Conservation (phyloP, 1,139 yeast species). For the Saccharomycopsis hybrid region DNA sequence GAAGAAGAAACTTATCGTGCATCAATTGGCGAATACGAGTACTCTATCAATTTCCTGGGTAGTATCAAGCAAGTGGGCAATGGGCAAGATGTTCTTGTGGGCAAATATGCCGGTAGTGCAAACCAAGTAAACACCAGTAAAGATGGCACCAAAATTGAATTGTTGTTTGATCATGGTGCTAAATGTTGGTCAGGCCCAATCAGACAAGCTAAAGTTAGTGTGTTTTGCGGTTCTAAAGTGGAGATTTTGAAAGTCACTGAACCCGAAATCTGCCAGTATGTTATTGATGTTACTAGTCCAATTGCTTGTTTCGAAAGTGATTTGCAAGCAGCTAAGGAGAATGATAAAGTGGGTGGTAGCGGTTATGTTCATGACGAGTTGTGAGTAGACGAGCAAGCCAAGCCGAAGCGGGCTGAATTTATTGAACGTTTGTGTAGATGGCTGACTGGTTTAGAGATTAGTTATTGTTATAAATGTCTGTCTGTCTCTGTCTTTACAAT, state of each 20-base stretch:
- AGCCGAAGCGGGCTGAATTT: too few species aligned
- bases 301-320: conserved; percentile 47
- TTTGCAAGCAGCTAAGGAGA: conserved; percentile 3
- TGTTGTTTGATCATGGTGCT: conserved; percentile 59
- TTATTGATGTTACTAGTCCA: conserved; percentile 58
- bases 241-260: conserved; percentile 65
- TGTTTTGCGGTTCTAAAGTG: conserved; percentile 61
- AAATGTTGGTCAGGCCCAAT: conserved; percentile 94
- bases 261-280: conserved; percentile 83
- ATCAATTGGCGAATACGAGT: conserved; percentile 62
- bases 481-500: too few species aligned
- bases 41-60: conserved; percentile 55
- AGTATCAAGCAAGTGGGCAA: conserved; percentile 51
- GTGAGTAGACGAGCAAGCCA: neutral
- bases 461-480: too few species aligned
- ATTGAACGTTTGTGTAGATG: too few species aligned
- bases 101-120: conserved; percentile 35
- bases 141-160: conserved; percentile 30
- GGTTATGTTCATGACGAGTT: conserved; percentile 6
- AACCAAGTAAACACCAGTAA: conserved; percentile 27
- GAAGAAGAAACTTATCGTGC: conserved; percentile 43
- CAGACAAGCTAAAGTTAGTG: conserved; percentile 58
- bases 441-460: too few species aligned
- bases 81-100: conserved; percentile 46
- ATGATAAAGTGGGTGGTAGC: neutral